A percentile compares a stretch with the other conserved stretches of the same genome.
Conservation (phyloP, 768 basidiomycete species). For the Kwoniella bestiolae region DNA sequence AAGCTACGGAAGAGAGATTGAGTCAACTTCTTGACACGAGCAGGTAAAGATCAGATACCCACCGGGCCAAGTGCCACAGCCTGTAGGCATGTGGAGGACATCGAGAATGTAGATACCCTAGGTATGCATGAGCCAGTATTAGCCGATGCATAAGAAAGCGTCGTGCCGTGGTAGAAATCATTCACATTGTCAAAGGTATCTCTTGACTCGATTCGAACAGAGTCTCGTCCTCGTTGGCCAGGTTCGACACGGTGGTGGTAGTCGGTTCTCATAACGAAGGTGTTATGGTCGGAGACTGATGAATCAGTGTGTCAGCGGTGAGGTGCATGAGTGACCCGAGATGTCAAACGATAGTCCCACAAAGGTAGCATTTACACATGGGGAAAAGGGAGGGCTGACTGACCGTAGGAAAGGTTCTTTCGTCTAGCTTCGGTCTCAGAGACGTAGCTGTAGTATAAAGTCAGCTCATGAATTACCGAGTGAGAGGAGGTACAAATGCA, state of each 20-base stretch:
- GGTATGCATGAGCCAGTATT: too few relatives aligned
- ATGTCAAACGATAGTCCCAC: too few relatives aligned
- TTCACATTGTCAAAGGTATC: conserved; percentile 24
- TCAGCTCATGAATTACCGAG: conserved; percentile 9
- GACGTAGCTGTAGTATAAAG: conserved; percentile 6
- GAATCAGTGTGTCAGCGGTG: not conserved
- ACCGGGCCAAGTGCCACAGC: conserved; percentile 21
- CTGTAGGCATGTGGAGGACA: conserved; percentile 18
- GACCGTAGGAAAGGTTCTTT: conserved; percentile 16
- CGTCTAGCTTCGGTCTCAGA: conserved; percentile 1
- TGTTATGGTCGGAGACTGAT: conserved; percentile 7
- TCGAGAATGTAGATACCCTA: conserved; percentile 26
- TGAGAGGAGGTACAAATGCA: too few relatives aligned
- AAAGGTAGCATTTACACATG: too few relatives aligned
- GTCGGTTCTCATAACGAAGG: conserved; percentile 22
- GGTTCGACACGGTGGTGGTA: not conserved
- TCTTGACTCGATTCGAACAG: conserved; percentile 20
- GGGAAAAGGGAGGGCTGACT: not conserved
- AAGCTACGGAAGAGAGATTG: not conserved
- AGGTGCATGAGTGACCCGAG: not conserved
- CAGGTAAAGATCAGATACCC: not conserved
- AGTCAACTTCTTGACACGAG: not conserved
- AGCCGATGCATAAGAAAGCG: not conserved
- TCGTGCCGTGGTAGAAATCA: not conserved
- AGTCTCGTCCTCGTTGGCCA: conserved; percentile 19